A percentile compares a stretch with the other conserved stretches of the same genome.
Evolutionary conservation across 108 stramenopile genomes (phyloP).

Genomic region (Pseudonitzschia delicatissima): DNA sequence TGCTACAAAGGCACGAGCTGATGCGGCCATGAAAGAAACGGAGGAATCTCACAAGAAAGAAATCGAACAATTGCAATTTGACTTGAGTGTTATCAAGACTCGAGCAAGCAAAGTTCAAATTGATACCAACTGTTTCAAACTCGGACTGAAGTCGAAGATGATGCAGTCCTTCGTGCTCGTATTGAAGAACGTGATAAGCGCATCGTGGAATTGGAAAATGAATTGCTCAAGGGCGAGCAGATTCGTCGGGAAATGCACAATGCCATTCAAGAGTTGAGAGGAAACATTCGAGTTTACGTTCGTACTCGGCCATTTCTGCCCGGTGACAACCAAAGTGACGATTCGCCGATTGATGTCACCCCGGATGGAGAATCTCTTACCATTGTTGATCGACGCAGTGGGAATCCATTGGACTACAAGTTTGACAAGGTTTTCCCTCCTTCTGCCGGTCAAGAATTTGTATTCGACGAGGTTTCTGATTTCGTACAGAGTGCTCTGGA

Average conservation of each 20-base stretch:
- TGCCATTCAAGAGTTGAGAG: slow-evolving; percentile 90
- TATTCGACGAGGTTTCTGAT: slow-evolving; percentile 94
- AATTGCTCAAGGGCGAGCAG: slow-evolving; percentile 86
- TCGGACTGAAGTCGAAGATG: slow-evolving; percentile 73
- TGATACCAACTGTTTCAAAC: slow-evolving; percentile 30
- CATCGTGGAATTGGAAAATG: slow-evolving; percentile 74
- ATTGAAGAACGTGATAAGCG: slow-evolving; percentile 81
- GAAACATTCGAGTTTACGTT: slow-evolving; percentile 95
- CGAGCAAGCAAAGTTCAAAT: slow-evolving; percentile 63
- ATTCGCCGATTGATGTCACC: slow-evolving; percentile 43
- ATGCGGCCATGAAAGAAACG: slow-evolving; percentile 63
- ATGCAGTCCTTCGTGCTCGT: slow-evolving; percentile 83
- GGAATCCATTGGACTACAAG: slow-evolving; percentile 47
- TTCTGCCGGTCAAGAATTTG: slow-evolving; percentile 81
- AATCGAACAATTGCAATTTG: slow-evolving; percentile 71
- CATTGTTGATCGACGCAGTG: slow-evolving; percentile 45
- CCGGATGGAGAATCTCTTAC: slow-evolving; percentile 57
- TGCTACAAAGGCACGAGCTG: slow-evolving; percentile 70
- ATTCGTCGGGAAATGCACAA: slow-evolving; percentile 89
- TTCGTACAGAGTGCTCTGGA: slow-evolving; percentile 97
- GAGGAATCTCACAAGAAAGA: slow-evolving; percentile 66
- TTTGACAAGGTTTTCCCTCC: slow-evolving; percentile 97
- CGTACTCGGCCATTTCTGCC: slow-evolving; percentile 92
- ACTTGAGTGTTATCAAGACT: slow-evolving; percentile 83
- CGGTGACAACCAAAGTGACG: slow-evolving; percentile 48